phyloP scores from a whole-genome alignment of 306 rosid genomes.

The Malus domestica region ASM211411v1 NC_041795.1:34000001-34000500 shows the following conservation, averaged over 20 bases:
- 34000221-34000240: constrained; percentile 47
- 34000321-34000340: constrained; percentile 53
- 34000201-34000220: constrained; percentile 59
- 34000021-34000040: constrained; percentile 42
- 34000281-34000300: constrained; percentile 27
- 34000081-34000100: not conserved
- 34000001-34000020: constrained; percentile 57
- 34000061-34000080: constrained; percentile 6
- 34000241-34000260: constrained; percentile 61
- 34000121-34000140: constrained; percentile 14
- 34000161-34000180: constrained; percentile 42
- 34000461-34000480: constrained; percentile 83
- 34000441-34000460: constrained; percentile 73
- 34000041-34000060: constrained; percentile 22
- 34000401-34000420: constrained; percentile 72
- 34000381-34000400: constrained; percentile 59
- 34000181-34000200: constrained; percentile 74
- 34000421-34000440: constrained; percentile 84
- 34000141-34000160: constrained; percentile 64
- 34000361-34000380: constrained; percentile 73
- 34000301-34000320: constrained; percentile 34
- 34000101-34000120: not conserved
- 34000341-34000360: constrained; percentile 37
- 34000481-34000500: constrained; percentile 47
- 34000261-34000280: constrained; percentile 55